A percentile compares a stretch with the other conserved stretches of the same genome.
These are phyloP conservation scores for Arthromyces matolae DNA, from an alignment of 768 basidiomycete species.

Conservation along the genomic window DNA sequence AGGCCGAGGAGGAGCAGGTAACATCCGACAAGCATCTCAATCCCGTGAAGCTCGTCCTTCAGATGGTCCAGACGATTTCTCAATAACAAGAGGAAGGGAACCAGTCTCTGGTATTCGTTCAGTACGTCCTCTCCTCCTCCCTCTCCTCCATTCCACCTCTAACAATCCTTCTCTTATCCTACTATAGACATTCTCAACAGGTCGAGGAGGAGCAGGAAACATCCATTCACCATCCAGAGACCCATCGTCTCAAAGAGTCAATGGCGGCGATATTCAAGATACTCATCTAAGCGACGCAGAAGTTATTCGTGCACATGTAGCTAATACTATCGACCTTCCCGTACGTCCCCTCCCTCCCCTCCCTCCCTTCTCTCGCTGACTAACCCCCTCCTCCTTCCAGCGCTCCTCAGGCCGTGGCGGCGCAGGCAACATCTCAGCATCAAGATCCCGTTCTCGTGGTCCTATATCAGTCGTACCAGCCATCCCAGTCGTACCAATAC, in stretches of 20 bases:
- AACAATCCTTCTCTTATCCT: too few relatives aligned
- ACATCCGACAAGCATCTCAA: conserved; percentile 51
- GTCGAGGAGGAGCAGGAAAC: conserved; percentile 89
- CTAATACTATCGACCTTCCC: conserved; percentile 25
- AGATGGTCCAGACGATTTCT: conserved; percentile 53
- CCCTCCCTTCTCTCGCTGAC: background rate
- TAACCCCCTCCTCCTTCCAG: conserved; percentile 16
- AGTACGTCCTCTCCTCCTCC: conserved; percentile 26
- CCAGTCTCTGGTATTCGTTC: conserved; percentile 31
- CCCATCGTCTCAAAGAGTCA: conserved; percentile 11
- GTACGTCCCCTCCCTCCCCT: conserved; percentile 26
- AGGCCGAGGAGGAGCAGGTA: conserved; percentile 71
- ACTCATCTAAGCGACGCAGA: conserved; percentile 29
- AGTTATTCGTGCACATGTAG: conserved; percentile 34
- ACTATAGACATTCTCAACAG: conserved; percentile 57
- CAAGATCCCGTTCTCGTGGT: conserved; percentile 52
- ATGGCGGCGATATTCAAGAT: too few relatives aligned
- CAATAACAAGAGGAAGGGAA: conserved; percentile 60
- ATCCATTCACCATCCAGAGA: conserved; percentile 76
- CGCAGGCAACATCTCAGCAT: conserved; percentile 52
- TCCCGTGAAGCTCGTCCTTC: conserved; percentile 42
- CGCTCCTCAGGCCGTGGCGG: conserved; percentile 68
- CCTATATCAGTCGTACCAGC: too few relatives aligned
- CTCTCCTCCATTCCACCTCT: background rate
- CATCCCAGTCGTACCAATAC: too few relatives aligned